phyloP scores from a whole-genome alignment of 2,329 filamentous ascomycete species.

The Stagonosporopsis cucurbitacearum region DNA sequence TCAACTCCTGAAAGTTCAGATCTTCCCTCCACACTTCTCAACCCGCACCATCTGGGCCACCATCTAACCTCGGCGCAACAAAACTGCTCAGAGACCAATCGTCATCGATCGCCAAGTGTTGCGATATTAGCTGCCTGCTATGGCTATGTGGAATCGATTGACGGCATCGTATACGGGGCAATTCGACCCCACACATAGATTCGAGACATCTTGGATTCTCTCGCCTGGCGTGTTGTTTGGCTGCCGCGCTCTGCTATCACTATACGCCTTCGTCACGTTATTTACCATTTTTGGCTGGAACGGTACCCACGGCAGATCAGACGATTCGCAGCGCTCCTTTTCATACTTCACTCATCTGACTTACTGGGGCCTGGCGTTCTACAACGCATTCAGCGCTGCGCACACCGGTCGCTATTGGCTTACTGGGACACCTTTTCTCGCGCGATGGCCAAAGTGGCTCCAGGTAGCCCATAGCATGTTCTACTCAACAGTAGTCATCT shows the following conservation, averaged over 20 bases:
- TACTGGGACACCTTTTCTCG: slow-evolving; percentile 46
- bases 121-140: slow-evolving; percentile 22
- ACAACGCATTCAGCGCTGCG: slow-evolving; percentile 70
- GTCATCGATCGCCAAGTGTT: slow-evolving; percentile 8
- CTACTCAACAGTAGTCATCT: slow-evolving; percentile 53
- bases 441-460: slow-evolving; percentile 47
- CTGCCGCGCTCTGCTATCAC: slow-evolving; percentile 57
- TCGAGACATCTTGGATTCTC: slow-evolving; percentile 83
- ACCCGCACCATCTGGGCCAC: not conserved
- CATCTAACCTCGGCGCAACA: slow-evolving; percentile 3
- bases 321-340: slow-evolving; percentile 62
- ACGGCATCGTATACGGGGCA: slow-evolving; percentile 33
- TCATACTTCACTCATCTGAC: slow-evolving; percentile 84
- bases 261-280: slow-evolving; percentile 74
- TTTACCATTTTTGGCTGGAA: slow-evolving; percentile 73
- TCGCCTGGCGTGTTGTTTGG: slow-evolving; percentile 67
- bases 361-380: slow-evolving; percentile 84
- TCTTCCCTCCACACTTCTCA: not conserved
- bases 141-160: slow-evolving; percentile 36
- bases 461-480: slow-evolving; percentile 50
- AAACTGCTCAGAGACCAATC: not conserved
- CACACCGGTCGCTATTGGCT: slow-evolving; percentile 72
- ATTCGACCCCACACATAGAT: slow-evolving; percentile 64
- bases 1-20: slow-evolving; percentile 5
- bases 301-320: slow-evolving; percentile 61